Conservation (phyloP, 495 filamentous ascomycete genomes). For the Pseudevernia furfuracea region DNA sequence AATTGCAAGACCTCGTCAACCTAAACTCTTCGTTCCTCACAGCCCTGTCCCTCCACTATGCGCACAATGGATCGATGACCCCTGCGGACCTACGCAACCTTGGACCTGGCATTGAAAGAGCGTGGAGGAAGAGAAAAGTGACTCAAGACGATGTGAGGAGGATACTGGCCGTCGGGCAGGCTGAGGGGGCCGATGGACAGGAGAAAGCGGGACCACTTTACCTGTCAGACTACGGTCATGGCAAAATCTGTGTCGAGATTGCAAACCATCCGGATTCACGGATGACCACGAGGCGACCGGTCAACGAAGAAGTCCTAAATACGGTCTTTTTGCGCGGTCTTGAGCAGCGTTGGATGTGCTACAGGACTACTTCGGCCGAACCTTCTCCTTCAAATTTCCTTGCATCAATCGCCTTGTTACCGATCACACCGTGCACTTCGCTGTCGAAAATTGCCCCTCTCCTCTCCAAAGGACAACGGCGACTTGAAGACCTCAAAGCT, state of each 20-base stretch:
- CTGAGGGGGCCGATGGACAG: slow-evolving; percentile 19
- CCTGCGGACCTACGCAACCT: slow-evolving; percentile 53
- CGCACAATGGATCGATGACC: slow-evolving; percentile 54
- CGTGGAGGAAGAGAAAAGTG: slow-evolving; percentile 56
- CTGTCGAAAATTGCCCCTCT: slow-evolving; percentile 37
- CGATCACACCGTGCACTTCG: slow-evolving; percentile 42
- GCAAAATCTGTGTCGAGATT: slow-evolving; percentile 42
- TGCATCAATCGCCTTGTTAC: slow-evolving; percentile 45
- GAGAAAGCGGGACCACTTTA: slow-evolving; percentile 29
- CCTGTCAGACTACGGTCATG: slow-evolving; percentile 53
- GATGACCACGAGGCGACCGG: slow-evolving; percentile 39
- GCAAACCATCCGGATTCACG: slow-evolving; percentile 30
- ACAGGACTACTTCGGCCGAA: slow-evolving; percentile 20
- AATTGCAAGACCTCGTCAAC: slow-evolving; percentile 26
- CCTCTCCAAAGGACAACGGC: slow-evolving; percentile 49
- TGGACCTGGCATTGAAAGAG: slow-evolving; percentile 45
- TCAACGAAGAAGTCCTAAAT: slow-evolving; percentile 51
- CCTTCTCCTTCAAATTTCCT: slow-evolving; percentile 39
- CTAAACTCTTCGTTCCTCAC: slow-evolving; percentile 33
- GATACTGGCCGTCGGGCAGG: slow-evolving; percentile 46
- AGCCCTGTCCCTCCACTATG: slow-evolving; percentile 50
- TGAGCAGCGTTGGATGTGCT: slow-evolving; percentile 38
- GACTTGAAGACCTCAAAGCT: slow-evolving; percentile 52
- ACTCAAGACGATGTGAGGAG: slow-evolving; percentile 50
- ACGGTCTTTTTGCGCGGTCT: slow-evolving; percentile 46